Evolutionary conservation across 2,329 filamentous ascomycete genomes (phyloP).

Genomic region (Ophiostoma pallidulum): DNA sequence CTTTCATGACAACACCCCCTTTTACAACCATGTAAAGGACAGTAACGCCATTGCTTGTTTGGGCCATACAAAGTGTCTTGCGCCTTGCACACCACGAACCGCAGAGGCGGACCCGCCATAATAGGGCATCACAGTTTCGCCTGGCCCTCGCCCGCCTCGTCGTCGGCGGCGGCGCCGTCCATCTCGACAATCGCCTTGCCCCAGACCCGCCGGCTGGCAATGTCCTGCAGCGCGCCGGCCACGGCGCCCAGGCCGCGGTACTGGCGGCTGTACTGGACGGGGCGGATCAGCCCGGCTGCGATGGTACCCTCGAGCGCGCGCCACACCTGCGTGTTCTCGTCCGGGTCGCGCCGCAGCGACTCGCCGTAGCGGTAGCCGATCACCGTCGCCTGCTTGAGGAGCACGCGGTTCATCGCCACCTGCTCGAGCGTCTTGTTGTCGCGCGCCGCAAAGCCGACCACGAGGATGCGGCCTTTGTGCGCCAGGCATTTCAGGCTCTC

Average conservation of each 20-base stretch:
- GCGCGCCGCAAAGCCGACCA: slow-evolving; percentile 49
- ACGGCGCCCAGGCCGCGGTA: slow-evolving; percentile 43
- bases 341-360: slow-evolving; percentile 39
- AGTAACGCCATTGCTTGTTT: too few relatives aligned
- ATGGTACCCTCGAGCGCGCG: slow-evolving; percentile 39
- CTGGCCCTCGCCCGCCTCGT: not conserved
- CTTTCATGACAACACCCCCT: too few relatives aligned
- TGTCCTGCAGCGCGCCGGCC: slow-evolving; percentile 39
- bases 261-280: slow-evolving; percentile 37
- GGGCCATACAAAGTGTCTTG: too few relatives aligned
- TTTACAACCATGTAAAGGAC: too few relatives aligned
- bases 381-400: slow-evolving; percentile 43
- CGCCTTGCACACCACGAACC: too few relatives aligned
- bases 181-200: slow-evolving; percentile 47
- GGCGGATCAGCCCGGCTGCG: slow-evolving; percentile 36
- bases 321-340: slow-evolving; percentile 40
- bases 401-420: slow-evolving; percentile 43
- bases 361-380: slow-evolving; percentile 51
- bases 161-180: slow-evolving; percentile 12
- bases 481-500: slow-evolving; percentile 44
- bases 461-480: slow-evolving; percentile 43
- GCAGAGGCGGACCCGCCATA: too few relatives aligned
- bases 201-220: slow-evolving; percentile 40
- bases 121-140: not conserved
- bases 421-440: slow-evolving; percentile 17